These are phyloP conservation scores for Acer saccharum DNA, from an alignment of 345 rosid species.

Conservation along the genomic window DNA sequence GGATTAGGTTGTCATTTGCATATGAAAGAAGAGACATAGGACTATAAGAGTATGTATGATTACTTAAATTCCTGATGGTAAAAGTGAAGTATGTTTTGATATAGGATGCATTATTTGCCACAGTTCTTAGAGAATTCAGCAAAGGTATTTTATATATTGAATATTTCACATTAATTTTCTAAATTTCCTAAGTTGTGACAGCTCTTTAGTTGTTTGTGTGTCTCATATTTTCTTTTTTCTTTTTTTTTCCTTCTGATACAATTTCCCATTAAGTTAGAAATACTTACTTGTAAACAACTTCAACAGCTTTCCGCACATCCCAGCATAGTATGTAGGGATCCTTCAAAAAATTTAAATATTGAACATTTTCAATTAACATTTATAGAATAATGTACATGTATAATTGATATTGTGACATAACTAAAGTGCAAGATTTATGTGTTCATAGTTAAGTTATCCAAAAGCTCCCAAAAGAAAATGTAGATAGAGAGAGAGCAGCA, in stretches of 20 bases:
- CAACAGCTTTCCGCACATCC: conserved; percentile 87
- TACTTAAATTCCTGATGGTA: conserved; percentile 2
- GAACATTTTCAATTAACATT: conserved; percentile 12
- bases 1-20: neutral
- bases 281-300: conserved; percentile 89
- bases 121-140: neutral
- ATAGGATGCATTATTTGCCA: neutral
- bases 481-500: neutral
- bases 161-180: neutral
- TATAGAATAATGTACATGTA: neutral
- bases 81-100: neutral
- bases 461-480: neutral
- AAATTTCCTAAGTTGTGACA: neutral
- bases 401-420: neutral
- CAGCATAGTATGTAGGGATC: conserved; percentile 96
- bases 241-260: neutral
- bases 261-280: neutral
- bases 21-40: neutral
- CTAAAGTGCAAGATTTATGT: conserved; percentile 4
- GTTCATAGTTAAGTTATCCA: neutral
- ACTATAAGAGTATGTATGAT: neutral
- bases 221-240: neutral
- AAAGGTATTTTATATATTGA: neutral
- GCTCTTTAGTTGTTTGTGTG: neutral
- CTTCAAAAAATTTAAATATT: conserved; percentile 45